Evolutionary conservation across 176 grass and related monocot genomes (phyloP), one percentile per base, ranked within the genome.

Genomic region (Zoysia japonica): DNA sequence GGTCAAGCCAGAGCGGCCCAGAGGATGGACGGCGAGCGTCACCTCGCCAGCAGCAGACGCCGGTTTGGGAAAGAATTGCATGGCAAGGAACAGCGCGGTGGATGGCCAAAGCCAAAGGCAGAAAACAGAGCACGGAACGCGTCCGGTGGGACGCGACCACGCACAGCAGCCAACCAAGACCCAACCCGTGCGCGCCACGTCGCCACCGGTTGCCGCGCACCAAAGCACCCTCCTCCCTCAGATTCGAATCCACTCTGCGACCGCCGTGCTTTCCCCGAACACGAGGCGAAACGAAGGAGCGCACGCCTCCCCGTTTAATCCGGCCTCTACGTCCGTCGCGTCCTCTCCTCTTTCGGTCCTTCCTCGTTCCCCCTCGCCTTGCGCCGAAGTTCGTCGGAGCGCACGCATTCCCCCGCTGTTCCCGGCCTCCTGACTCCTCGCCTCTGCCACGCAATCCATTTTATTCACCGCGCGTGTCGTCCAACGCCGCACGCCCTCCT

Each of bases 171-270:
- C 86, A 75, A 88, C 45, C 42, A 36, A 14, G 28, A 16, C 13
- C 80, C 86, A 75, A 88, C 45, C 86, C 15, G 11, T 66, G 3
- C 0, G 14, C 0, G 70, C n/a, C 86, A 84, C 76, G 76, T 65
- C 77, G 61, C 45, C 68, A 39, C 2, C 41, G 11, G 3, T 68
- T 55, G 51, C 71, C 72, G 6, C 61, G 1, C 38, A n/a, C 10
- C 3, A 2, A 82, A 62, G 62, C 11, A 71, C 70, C 74, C 68
- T 54, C 47, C 35, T 43, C 61, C 36, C 60, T 48, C 44, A 4
- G 53, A 80, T 88, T 84, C 86, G 70, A 80, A 88, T 75, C 85
- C 79, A 10, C 20, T 47, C 11, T 42, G 2, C 7, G 11, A 2
- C 9, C 75, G n/a, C 14, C 37, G 55, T 57, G 16, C 55, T 57